These are phyloP conservation scores for Tetrahymena borealis DNA, from an alignment of 73 alveolate genomes.

Conservation along the genomic window DNA sequence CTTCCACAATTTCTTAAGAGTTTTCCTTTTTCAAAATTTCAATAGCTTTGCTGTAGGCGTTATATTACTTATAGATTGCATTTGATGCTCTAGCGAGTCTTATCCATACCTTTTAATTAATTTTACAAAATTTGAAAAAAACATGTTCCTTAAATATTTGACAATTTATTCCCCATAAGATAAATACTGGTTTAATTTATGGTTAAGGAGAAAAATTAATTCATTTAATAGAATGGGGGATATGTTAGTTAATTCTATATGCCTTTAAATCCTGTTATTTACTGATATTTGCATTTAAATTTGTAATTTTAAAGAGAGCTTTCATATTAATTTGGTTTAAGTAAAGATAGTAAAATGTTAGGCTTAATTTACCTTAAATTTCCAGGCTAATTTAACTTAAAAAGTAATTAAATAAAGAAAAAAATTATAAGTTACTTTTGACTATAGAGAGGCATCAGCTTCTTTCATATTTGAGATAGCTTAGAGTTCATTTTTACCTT, in stretches of 20 bases:
- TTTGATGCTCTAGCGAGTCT: slow-evolving; percentile 93
- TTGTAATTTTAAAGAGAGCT: too few species aligned
- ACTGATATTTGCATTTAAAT: too few species aligned
- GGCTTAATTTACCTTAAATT: too few species aligned
- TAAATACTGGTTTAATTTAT: too few species aligned
- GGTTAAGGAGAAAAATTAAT: too few species aligned
- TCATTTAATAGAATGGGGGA: too few species aligned
- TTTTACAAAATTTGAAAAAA: neutral
- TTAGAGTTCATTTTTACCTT: slow-evolving; percentile 92
- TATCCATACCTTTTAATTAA: slow-evolving; percentile 89
- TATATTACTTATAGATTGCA: slow-evolving; percentile 80
- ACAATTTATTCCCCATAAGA: too few species aligned
- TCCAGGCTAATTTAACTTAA: neutral
- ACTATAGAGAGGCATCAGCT: slow-evolving; percentile 87
- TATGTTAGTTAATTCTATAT: too few species aligned
- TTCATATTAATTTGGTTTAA: too few species aligned
- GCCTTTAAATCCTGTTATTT: too few species aligned
- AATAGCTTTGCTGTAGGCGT: slow-evolving; percentile 93
- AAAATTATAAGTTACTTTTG: slow-evolving; percentile 39
- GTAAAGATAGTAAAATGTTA: too few species aligned
- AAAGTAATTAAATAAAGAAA: too few species aligned
- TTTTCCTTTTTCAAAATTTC: slow-evolving; percentile 90
- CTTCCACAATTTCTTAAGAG: slow-evolving; percentile 90
- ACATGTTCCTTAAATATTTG: neutral
- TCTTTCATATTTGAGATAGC: slow-evolving; percentile 94